Percentiles rank a stretch among this genome's conserved stretches.
Evolutionary conservation across 1,284 basidiomycete species (phyloP).

Genomic region (Tylopilus sp.): DNA sequence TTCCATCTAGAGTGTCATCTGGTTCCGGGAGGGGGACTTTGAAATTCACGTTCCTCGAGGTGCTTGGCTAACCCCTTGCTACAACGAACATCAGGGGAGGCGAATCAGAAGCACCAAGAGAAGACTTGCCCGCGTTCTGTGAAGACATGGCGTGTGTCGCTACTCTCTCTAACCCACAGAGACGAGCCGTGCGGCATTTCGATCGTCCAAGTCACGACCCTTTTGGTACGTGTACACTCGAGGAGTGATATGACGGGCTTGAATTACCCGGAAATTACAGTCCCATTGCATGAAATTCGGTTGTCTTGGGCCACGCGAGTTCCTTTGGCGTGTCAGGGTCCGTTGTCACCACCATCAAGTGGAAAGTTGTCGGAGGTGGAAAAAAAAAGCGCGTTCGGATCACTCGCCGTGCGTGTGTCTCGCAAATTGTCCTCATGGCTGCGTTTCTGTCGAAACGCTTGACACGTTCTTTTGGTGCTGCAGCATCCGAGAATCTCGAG

Average conservation of each 20-base stretch:
- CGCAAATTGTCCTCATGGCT: slow-evolving; percentile 4
- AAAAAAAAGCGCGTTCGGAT: slow-evolving; percentile 4
- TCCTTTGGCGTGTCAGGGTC: slow-evolving; percentile 11
- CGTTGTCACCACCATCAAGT: background rate
- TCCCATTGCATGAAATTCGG: slow-evolving; percentile 11
- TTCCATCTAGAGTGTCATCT: slow-evolving; percentile 34
- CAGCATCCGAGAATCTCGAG: slow-evolving; percentile 12
- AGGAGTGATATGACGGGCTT: slow-evolving; percentile 2
- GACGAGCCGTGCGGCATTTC: slow-evolving; percentile 2
- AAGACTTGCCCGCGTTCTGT: slow-evolving; percentile 37
- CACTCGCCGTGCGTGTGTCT: slow-evolving; percentile 9
- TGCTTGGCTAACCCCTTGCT: slow-evolving; percentile 39
- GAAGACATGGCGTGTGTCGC: slow-evolving; percentile 37
- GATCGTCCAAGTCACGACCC: slow-evolving; percentile 19
- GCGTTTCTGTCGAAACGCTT: background rate
- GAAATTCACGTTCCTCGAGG: no score
- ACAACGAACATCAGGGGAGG: slow-evolving; percentile 46
- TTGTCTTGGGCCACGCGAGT: slow-evolving; percentile 17
- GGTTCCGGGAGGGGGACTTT: slow-evolving; percentile 39
- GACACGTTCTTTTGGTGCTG: background rate
- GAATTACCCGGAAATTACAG: slow-evolving; percentile 25
- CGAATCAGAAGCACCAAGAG: slow-evolving; percentile 40
- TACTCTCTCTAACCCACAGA: slow-evolving; percentile 42
- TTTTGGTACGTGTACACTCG: slow-evolving; percentile 18
- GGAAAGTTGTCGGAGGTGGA: slow-evolving; percentile 1